A percentile compares a stretch with the other conserved stretches of the same genome.
These are phyloP conservation scores for Monascus purpureus DNA, from an alignment of 495 filamentous ascomycete species.

Conservation along the genomic window DNA sequence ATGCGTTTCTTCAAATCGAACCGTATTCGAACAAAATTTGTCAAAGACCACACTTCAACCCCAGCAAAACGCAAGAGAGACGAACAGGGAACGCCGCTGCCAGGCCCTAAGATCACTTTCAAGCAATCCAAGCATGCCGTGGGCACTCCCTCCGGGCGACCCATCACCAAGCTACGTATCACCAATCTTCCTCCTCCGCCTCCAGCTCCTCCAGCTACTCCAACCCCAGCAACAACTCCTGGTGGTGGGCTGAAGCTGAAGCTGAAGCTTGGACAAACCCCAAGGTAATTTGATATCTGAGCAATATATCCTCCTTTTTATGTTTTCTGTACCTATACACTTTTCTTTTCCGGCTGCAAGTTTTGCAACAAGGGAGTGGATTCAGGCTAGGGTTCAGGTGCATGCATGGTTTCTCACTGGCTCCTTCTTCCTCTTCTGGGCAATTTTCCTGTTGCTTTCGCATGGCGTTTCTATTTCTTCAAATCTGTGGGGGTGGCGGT, in stretches of 20 bases:
- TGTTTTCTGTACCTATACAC: conserved; percentile 8
- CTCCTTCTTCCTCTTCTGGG: too few species aligned
- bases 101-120: conserved; percentile 31
- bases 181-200: conserved; percentile 17
- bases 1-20: conserved; percentile 25
- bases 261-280: conserved; percentile 26
- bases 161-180: conserved; percentile 24
- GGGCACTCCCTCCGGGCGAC: conserved; percentile 12
- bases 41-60: conserved; percentile 14
- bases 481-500: too few species aligned
- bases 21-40: conserved; percentile 16
- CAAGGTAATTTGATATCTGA: conserved; percentile 11
- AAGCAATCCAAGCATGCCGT: conserved; percentile 24
- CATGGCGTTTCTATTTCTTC: too few species aligned
- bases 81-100: conserved; percentile 22
- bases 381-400: too few species aligned
- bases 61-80: conserved; percentile 31
- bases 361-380: not conserved
- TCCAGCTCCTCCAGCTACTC: conserved; percentile 8
- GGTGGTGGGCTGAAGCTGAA: conserved; percentile 30
- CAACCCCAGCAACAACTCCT: conserved; percentile 17
- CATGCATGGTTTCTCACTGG: too few species aligned
- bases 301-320: not conserved
- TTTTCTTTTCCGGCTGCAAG: conserved; percentile 2
- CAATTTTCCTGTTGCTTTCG: too few species aligned